These are phyloP conservation scores for Coix lacrymajobi DNA, from an alignment of 176 grass and related monocot genomes.

Conservation along the genomic window DNA sequence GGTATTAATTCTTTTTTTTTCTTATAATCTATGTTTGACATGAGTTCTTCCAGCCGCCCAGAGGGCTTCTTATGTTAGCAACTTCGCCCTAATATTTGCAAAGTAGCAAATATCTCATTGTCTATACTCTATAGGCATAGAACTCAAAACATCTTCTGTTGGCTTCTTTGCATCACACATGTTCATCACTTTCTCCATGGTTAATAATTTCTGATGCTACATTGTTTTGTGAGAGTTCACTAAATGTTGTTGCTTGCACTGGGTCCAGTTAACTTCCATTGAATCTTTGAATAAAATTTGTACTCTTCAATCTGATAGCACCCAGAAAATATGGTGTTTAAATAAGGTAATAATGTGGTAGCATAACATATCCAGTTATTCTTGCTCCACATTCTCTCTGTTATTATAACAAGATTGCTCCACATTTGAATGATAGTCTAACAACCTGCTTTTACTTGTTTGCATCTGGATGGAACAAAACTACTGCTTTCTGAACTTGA, in stretches of 20 bases:
- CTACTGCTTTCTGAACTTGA: neutral
- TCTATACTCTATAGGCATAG: neutral
- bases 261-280: neutral
- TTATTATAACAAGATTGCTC: neutral
- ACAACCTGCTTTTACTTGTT: neutral
- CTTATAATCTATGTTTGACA: neutral
- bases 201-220: neutral
- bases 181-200: neutral
- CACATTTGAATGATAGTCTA: neutral
- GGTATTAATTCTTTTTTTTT: neutral
- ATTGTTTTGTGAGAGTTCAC: neutral
- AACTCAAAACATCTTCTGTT: neutral
- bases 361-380: neutral
- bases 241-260: conserved; percentile 5
- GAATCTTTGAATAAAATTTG: neutral
- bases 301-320: neutral
- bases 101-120: neutral
- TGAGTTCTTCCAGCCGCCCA: neutral
- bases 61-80: neutral
- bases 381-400: neutral
- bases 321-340: neutral
- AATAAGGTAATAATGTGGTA: neutral
- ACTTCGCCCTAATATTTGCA: neutral
- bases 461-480: neutral
- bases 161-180: neutral